Percentiles rank a stretch among this genome's conserved stretches.
Conservation (phyloP, 2,329 filamentous ascomycete genomes). For the Grosmannia clavigera region DNA sequence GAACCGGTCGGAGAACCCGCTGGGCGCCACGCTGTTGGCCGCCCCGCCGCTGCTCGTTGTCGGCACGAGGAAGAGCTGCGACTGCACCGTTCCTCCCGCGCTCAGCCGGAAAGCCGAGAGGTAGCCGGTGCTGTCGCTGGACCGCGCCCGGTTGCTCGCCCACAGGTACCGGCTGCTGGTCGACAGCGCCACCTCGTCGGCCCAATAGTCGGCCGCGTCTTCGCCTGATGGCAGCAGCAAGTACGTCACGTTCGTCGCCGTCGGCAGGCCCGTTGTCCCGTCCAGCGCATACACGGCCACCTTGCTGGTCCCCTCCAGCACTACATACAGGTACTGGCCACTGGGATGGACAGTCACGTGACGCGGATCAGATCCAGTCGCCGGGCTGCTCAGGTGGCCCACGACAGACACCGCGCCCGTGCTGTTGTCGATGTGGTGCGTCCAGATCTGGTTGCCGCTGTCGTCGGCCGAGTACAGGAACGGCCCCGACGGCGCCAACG, state of each 20-base stretch:
- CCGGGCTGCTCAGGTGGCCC: neutral
- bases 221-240: slow-evolving; percentile 9
- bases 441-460: slow-evolving; percentile 13
- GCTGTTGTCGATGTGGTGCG: slow-evolving; percentile 7
- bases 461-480: slow-evolving; percentile 15
- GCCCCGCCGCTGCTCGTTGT: slow-evolving; percentile 11
- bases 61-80: slow-evolving; percentile 11
- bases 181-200: slow-evolving; percentile 14
- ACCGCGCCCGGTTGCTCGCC: slow-evolving; percentile 10
- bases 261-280: neutral
- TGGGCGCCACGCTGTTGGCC: slow-evolving; percentile 12
- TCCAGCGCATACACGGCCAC: slow-evolving; percentile 8
- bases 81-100: slow-evolving; percentile 6
- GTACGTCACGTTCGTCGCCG: slow-evolving; percentile 1
- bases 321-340: slow-evolving; percentile 11
- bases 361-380: slow-evolving; percentile 7
- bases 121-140: slow-evolving; percentile 7
- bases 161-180: slow-evolving; percentile 11
- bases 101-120: slow-evolving; percentile 3
- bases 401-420: slow-evolving; percentile 5
- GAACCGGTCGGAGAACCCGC: slow-evolving; percentile 11
- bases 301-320: slow-evolving; percentile 12
- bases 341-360: slow-evolving; percentile 10
- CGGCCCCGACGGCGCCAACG: neutral
- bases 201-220: slow-evolving; percentile 10